Conservation (phyloP, 495 filamentous ascomycete genomes). For the Aspergillus cavernicola region DNA sequence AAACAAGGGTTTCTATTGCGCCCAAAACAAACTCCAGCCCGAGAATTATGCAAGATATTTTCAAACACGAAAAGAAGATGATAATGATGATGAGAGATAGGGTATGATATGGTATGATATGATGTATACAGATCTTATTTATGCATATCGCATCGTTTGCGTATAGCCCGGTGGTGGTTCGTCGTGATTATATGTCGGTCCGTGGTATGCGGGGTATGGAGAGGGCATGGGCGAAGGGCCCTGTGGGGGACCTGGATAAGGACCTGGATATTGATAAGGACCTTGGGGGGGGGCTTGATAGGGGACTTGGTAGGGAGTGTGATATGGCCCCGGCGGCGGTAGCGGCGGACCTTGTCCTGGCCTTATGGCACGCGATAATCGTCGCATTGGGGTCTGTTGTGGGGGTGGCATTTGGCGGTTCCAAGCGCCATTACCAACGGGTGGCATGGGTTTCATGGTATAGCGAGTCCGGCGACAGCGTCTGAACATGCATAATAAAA, state of each 20-base stretch:
- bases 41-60: too few species aligned
- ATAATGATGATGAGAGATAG: too few species aligned
- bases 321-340: background rate
- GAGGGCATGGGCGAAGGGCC: background rate
- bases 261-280: conserved; percentile 8
- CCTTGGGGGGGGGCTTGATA: conserved; percentile 1
- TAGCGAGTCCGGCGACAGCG: conserved; percentile 47
- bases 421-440: conserved; percentile 21
- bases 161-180: conserved; percentile 9
- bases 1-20: too few species aligned
- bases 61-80: too few species aligned
- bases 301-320: background rate
- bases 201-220: conserved; percentile 2
- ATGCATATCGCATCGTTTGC: conserved; percentile 8
- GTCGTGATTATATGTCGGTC: background rate
- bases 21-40: too few species aligned
- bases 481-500: conserved; percentile 57
- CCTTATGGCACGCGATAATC: background rate
- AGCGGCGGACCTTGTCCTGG: conserved; percentile 18
- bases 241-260: conserved; percentile 12
- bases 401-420: conserved; percentile 23
- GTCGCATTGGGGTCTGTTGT: conserved; percentile 11
- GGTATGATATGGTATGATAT: background rate
- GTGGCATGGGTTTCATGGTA: conserved; percentile 24
- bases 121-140: background rate